Percentiles rank a stretch among this genome's conserved stretches.
Conservation (phyloP, 805 yeast genomes). For the Myxozyma neotropica region DNA sequence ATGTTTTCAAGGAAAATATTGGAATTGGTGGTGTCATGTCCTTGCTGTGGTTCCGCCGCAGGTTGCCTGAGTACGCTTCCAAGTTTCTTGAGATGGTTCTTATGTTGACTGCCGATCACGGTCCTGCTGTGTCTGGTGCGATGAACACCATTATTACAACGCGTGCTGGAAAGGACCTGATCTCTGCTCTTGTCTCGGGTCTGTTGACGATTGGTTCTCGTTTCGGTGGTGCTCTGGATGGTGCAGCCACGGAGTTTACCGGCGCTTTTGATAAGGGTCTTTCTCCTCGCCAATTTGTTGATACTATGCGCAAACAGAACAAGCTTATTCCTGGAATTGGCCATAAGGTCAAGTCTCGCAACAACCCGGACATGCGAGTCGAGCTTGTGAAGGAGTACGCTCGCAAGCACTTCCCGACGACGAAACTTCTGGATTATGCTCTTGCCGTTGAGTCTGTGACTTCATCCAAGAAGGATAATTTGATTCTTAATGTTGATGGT, state of each 20-base stretch:
- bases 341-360: conserved; percentile 52
- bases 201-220: conserved; percentile 51
- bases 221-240: conserved; percentile 53
- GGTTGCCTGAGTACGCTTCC: conserved; percentile 49
- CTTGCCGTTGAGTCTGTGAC: conserved; percentile 53
- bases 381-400: conserved; percentile 52
- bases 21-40: conserved; percentile 55
- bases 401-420: conserved; percentile 49
- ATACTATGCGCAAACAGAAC: conserved; percentile 52
- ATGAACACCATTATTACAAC: conserved; percentile 54
- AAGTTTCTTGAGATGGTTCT: conserved; percentile 53
- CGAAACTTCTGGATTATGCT: conserved; percentile 49
- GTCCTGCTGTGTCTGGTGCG: conserved; percentile 53
- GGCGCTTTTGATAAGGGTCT: conserved; percentile 49
- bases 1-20: conserved; percentile 51
- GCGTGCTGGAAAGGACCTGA: conserved; percentile 52
- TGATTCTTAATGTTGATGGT: conserved; percentile 51
- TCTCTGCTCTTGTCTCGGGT: conserved; percentile 51
- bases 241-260: conserved; percentile 52
- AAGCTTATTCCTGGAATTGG: conserved; percentile 53
- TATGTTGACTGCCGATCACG: conserved; percentile 54
- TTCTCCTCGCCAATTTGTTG: conserved; percentile 52
- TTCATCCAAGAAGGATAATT: conserved; percentile 53
- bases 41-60: conserved; percentile 51
- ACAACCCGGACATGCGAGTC: conserved; percentile 53